phyloP scores from a whole-genome alignment of 306 rosid genomes.

The Mimosa bimucronata region DNA sequence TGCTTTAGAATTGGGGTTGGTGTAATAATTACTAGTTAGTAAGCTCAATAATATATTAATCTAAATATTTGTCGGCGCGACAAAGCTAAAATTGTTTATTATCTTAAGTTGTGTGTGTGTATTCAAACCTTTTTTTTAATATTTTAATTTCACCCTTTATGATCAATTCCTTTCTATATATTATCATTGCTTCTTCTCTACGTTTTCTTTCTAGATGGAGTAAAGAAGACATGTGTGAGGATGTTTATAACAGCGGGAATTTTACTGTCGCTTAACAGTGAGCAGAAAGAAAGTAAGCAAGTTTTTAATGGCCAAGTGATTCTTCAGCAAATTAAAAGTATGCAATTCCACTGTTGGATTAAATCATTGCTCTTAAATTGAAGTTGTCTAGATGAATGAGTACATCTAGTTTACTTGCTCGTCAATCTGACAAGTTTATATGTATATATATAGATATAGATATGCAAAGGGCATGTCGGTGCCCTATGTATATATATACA shows the following conservation, averaged over 20 bases:
- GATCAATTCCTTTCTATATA: too few relatives aligned
- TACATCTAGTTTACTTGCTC: conserved; percentile 40
- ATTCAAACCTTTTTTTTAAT: background rate
- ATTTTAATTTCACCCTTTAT: too few relatives aligned
- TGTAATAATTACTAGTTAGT: background rate
- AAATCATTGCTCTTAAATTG: conserved; percentile 46
- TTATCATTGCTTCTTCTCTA: background rate
- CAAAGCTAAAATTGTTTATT: background rate
- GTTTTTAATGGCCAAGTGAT: conserved; percentile 25
- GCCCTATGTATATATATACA: conserved; percentile 37
- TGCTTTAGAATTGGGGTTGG: conserved; percentile 29
- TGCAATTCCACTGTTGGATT: conserved; percentile 60
- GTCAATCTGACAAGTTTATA: conserved; percentile 32
- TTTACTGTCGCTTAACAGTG: conserved; percentile 33
- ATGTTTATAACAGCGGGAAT: conserved; percentile 26
- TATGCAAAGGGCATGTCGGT: conserved; percentile 58
- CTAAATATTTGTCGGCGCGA: background rate
- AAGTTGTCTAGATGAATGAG: conserved; percentile 39
- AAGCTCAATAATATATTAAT: conserved; percentile 1
- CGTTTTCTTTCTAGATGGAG: conserved; percentile 21
- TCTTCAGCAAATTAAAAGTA: conserved; percentile 42
- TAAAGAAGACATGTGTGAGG: conserved; percentile 13
- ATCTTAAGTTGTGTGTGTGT: background rate
- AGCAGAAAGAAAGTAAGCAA: conserved; percentile 11
- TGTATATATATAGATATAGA: background rate